Conservation (phyloP, 139 green algal species). For the Volvox reticuliferus region DNA sequence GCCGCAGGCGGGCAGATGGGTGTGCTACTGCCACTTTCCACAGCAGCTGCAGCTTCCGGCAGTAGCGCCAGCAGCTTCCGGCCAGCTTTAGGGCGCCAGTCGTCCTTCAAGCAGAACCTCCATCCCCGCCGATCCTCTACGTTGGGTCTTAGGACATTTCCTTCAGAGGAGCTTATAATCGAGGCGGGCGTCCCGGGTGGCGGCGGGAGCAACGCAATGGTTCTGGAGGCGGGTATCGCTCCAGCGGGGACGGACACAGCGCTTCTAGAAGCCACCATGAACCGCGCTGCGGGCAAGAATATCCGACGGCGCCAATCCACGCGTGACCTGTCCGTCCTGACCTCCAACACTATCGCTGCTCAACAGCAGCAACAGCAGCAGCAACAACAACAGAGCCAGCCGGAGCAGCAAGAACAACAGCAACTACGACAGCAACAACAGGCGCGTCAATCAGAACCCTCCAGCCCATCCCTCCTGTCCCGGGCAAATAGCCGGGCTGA, state of each 20-base stretch:
- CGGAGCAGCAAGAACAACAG: not conserved
- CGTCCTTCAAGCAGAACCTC: not conserved
- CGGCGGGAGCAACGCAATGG: not conserved
- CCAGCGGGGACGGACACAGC: not conserved
- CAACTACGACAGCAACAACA: not conserved
- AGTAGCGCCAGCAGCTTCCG: not conserved
- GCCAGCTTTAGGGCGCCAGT: not conserved
- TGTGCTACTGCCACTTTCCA: not conserved
- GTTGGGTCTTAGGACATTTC: not conserved
- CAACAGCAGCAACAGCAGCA: not conserved
- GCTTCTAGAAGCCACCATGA: not conserved
- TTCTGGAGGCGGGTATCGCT: too few species aligned
- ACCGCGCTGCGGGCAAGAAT: slow-evolving; percentile 7
- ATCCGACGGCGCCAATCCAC: not conserved
- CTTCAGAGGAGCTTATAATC: not conserved
- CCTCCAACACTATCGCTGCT: not conserved
- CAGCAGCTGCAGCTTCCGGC: not conserved
- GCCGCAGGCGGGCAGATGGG: not conserved
- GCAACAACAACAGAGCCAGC: not conserved
- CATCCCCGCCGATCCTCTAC: not conserved
- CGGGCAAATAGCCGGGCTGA: not conserved
- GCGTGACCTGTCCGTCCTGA: not conserved
- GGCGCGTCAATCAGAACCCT: too few species aligned
- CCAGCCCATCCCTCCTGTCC: not conserved
- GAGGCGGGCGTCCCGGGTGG: not conserved